Evolutionary conservation across 352 stramenopile species (phyloP).

Genomic region (Peronospora tabacina): DNA sequence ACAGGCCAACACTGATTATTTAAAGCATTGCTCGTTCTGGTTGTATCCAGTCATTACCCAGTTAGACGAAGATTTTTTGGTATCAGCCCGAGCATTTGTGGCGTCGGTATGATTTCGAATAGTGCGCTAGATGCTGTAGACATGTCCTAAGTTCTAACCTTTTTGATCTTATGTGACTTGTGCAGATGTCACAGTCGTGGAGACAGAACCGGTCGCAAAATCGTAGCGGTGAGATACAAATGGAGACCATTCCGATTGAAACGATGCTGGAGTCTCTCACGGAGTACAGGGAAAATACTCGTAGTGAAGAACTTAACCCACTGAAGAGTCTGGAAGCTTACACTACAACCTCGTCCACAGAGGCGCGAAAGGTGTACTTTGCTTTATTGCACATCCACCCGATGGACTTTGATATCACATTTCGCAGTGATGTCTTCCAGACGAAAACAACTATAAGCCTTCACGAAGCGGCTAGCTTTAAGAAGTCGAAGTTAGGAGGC

Average conservation of each 20-base stretch:
- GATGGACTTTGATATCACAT: constrained; percentile 85
- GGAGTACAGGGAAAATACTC: constrained; percentile 74
- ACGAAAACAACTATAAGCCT: constrained; percentile 48
- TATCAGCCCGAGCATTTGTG: constrained; percentile 68
- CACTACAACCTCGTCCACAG: constrained; percentile 54
- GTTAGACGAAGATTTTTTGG: constrained; percentile 78
- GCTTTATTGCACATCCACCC: constrained; percentile 82
- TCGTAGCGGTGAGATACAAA: constrained; percentile 62
- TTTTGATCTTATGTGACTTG: constrained; percentile 6
- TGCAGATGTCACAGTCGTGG: constrained; percentile 57
- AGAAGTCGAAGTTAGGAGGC: constrained; percentile 28
- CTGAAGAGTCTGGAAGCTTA: constrained; percentile 62
- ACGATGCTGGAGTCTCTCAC: constrained; percentile 65
- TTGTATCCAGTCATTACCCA: constrained; percentile 79
- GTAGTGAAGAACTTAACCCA: constrained; percentile 71
- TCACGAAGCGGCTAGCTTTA: constrained; percentile 48
- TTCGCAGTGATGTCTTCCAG: constrained; percentile 82
- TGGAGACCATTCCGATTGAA: constrained; percentile 79
- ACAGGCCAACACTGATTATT: constrained; percentile 84
- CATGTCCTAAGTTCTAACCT: constrained; percentile 4
- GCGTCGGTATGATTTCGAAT: constrained; percentile 37
- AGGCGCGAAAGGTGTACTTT: constrained; percentile 85
- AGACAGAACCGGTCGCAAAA: constrained; percentile 61
- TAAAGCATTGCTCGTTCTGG: constrained; percentile 86
- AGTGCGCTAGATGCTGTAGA: neutral